Conservation (phyloP, 2,329 filamentous ascomycete species). For the Claviceps pazoutovae region DNA sequence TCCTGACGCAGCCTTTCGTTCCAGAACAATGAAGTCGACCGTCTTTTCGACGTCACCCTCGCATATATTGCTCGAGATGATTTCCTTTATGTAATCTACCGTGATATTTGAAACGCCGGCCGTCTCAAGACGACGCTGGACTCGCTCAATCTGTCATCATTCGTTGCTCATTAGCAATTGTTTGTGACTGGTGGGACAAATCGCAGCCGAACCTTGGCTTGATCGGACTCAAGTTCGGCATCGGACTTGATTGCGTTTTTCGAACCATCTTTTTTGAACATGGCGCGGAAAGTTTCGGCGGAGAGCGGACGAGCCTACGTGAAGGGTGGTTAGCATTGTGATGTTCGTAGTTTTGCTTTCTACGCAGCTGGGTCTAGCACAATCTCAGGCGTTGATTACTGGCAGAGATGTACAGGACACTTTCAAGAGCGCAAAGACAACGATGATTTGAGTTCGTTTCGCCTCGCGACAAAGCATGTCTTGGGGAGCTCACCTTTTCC, state of each 20-base stretch:
- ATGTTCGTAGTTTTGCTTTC: background rate
- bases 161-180: background rate
- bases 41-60: conserved; percentile 60
- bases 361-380: background rate
- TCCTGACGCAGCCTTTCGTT: conserved; percentile 70
- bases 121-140: conserved; percentile 26
- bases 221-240: conserved; percentile 20
- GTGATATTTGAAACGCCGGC: conserved; percentile 31
- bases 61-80: conserved; percentile 48
- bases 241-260: conserved; percentile 31
- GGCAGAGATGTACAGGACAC: background rate
- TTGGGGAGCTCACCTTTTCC: conserved; percentile 30
- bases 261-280: conserved; percentile 49
- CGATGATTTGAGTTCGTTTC: background rate
- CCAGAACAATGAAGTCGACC: conserved; percentile 60
- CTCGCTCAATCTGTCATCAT: conserved; percentile 26
- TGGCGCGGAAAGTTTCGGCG: conserved; percentile 43
- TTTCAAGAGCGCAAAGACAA: too few species aligned
- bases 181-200: background rate
- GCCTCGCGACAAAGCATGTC: background rate
- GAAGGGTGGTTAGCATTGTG: background rate
- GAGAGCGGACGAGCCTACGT: conserved; percentile 36
- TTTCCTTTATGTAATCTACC: conserved; percentile 43
- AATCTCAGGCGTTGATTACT: background rate
- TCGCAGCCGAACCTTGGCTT: conserved; percentile 15